A percentile compares a stretch with the other conserved stretches of the same genome.
phyloP scores from a whole-genome alignment of 2,329 filamentous ascomycete genomes.

The Ceratocystis eucalypticola region DNA sequence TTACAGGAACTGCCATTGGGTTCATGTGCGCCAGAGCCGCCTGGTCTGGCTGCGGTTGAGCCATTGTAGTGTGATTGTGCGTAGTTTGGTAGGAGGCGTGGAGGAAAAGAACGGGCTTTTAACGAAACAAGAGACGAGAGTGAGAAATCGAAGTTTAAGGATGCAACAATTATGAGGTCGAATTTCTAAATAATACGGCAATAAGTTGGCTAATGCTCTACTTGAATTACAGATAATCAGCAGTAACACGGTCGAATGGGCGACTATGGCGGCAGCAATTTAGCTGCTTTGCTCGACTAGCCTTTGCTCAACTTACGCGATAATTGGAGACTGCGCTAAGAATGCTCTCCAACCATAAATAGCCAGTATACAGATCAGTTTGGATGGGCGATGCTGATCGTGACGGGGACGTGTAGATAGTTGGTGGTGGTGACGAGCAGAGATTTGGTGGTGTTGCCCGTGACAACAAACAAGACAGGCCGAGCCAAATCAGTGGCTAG shows the following conservation, averaged over 20 bases:
- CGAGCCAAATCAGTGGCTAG: neutral
- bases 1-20: slow-evolving; percentile 10
- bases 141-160: neutral
- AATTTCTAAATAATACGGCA: too few species aligned
- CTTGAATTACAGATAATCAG: too few species aligned
- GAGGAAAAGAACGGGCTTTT: neutral
- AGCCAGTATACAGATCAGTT: neutral
- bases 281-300: too few species aligned
- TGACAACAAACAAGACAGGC: slow-evolving; percentile 9
- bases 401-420: neutral
- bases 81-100: neutral
- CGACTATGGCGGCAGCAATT: neutral
- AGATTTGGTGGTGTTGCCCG: neutral
- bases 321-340: neutral
- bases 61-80: neutral
- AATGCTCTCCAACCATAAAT: too few species aligned
- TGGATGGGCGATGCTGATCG: neutral
- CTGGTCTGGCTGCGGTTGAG: slow-evolving; percentile 17
- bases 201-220: too few species aligned
- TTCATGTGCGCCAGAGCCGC: slow-evolving; percentile 15
- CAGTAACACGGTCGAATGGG: too few species aligned
- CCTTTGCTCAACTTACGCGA: neutral
- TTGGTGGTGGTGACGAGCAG: neutral
- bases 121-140: neutral
- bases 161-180: neutral